Percentiles rank a stretch among this genome's conserved stretches.
Evolutionary conservation across 495 filamentous ascomycete species (phyloP).

Genomic region (Penicillium odoratum): DNA sequence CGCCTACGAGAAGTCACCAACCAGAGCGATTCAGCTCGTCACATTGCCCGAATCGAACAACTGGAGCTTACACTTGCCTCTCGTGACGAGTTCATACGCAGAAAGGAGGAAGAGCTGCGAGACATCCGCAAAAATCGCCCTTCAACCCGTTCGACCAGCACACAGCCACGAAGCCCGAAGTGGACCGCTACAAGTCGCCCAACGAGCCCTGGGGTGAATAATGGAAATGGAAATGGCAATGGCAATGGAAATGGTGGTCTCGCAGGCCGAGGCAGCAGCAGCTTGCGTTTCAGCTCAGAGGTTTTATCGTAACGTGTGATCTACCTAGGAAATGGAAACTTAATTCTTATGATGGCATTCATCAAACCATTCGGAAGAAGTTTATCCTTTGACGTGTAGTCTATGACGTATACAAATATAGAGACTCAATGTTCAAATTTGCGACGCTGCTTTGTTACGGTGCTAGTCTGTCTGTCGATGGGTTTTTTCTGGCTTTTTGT

Average conservation of each 20-base stretch:
- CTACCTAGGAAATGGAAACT: not conserved
- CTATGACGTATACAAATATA: constrained; percentile 19
- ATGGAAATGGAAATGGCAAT: constrained; percentile 33
- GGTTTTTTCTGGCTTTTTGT: not conserved
- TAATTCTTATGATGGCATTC: not conserved
- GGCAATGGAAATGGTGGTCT: constrained; percentile 29
- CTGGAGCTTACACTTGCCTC: constrained; percentile 42
- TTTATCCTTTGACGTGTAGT: not conserved
- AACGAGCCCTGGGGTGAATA: constrained; percentile 43
- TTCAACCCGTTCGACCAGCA: constrained; percentile 47
- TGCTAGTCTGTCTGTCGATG: not conserved
- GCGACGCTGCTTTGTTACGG: not conserved
- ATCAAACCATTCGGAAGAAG: not conserved
- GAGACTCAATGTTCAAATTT: not conserved
- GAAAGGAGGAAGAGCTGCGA: constrained; percentile 63
- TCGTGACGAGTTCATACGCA: constrained; percentile 50
- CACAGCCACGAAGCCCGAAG: constrained; percentile 48
- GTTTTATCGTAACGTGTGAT: constrained; percentile 13
- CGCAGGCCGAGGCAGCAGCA: constrained; percentile 41
- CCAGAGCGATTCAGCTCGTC: constrained; percentile 36
- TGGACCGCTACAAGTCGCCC: constrained; percentile 41
- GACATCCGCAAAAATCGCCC: constrained; percentile 53
- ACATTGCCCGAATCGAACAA: constrained; percentile 47
- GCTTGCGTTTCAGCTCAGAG: constrained; percentile 44
- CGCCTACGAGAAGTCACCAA: constrained; percentile 53